Evolutionary conservation across 148 eudicot species (phyloP).

Genomic region (Vaccinium myrtillus): DNA sequence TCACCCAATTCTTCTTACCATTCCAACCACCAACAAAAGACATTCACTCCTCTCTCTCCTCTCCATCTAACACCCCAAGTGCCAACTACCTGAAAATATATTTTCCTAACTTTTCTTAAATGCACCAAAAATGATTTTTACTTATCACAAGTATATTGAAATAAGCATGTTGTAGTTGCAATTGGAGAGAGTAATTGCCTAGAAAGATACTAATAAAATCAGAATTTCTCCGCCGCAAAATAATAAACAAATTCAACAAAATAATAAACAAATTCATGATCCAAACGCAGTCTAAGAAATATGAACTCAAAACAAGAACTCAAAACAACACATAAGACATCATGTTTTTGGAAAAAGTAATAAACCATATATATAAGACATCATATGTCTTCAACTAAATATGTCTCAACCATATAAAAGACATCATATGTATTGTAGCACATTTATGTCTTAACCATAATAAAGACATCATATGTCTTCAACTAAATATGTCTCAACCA

Average conservation of each 20-base stretch:
- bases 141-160: neutral
- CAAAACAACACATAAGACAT: too few species aligned
- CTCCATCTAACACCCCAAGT: too few species aligned
- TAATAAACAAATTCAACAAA: too few species aligned
- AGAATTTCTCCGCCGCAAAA: neutral
- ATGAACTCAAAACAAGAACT: neutral
- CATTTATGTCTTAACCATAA: too few species aligned
- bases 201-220: neutral
- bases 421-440: too few species aligned
- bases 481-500: neutral
- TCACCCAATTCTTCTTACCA: neutral
- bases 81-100: too few species aligned
- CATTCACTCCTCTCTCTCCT: too few species aligned
- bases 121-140: neutral
- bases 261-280: neutral
- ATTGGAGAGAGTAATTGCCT: neutral
- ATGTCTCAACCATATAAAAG: too few species aligned
- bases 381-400: too few species aligned
- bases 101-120: neutral
- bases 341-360: too few species aligned
- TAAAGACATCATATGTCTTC: too few species aligned
- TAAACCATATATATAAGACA: too few species aligned
- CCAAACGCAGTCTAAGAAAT: neutral
- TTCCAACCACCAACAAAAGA: neutral
- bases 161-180: neutral